phyloP scores from a whole-genome alignment of 306 rosid genomes.

The Mimosa pudica region DNA sequence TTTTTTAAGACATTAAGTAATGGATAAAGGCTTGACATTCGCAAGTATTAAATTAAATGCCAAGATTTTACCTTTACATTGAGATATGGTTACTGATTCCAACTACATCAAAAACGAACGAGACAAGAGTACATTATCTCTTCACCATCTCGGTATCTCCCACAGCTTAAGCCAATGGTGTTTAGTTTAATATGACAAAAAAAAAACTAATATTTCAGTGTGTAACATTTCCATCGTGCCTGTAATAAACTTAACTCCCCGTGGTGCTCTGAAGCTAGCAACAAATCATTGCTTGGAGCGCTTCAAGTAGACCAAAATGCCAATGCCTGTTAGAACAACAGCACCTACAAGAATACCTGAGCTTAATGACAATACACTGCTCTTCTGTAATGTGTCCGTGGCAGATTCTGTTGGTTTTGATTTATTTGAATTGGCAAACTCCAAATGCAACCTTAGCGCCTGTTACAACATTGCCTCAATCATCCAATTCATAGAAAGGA shows the following conservation, averaged over 20 bases:
- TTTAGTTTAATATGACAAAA: not conserved
- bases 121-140: not conserved
- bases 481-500: conserved; percentile 20
- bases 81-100: conserved; percentile 12
- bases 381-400: conserved; percentile 33
- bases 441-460: conserved; percentile 85
- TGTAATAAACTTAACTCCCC: not conserved
- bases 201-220: conserved; percentile 6
- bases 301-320: conserved; percentile 68
- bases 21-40: conserved; percentile 12
- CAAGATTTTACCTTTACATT: conserved; percentile 26
- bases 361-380: conserved; percentile 37
- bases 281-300: conserved; percentile 55
- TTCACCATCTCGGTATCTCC: not conserved
- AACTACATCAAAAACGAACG: conserved; percentile 27
- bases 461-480: conserved; percentile 35
- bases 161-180: not conserved
- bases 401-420: conserved; percentile 16
- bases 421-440: conserved; percentile 51
- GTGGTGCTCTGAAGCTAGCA: conserved; percentile 22
- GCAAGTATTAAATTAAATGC: conserved; percentile 20
- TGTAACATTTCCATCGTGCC: conserved; percentile 17
- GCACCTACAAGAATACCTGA: conserved; percentile 68
- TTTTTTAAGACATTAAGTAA: not conserved
- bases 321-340: conserved; percentile 56